Percentiles rank a stretch among this genome's conserved stretches.
These are phyloP conservation scores for Podosphaera aphanis DNA, from an alignment of 2,329 filamentous ascomycete genomes.

Conservation along the genomic window DNA sequence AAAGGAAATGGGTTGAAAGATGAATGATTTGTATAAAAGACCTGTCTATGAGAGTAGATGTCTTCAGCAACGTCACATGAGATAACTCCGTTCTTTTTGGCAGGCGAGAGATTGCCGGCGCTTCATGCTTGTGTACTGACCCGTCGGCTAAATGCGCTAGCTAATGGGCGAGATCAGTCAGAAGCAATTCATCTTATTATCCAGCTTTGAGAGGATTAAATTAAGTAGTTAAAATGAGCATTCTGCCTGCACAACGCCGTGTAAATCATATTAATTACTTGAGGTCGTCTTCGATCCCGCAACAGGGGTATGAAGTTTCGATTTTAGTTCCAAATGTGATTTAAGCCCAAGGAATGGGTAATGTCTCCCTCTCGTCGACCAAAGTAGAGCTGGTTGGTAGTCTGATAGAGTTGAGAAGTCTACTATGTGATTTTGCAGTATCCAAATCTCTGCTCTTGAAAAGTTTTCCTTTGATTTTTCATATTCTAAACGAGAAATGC, in stretches of 20 bases:
- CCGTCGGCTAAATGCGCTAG: constrained; percentile 1
- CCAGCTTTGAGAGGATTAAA: background rate
- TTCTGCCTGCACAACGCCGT: background rate
- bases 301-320: background rate
- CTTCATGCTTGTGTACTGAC: background rate
- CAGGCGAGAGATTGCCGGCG: background rate
- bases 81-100: background rate
- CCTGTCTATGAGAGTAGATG: background rate
- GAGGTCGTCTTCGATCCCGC: background rate
- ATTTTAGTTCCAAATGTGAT: no score
- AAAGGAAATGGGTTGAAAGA: constrained; percentile 4
- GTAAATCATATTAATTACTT: background rate
- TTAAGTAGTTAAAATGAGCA: background rate
- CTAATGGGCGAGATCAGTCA: background rate
- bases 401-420: no score
- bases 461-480: no score
- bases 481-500: no score
- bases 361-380: no score
- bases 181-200: background rate
- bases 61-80: background rate
- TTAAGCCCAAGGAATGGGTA: no score
- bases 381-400: no score
- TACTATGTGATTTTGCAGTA: no score
- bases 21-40: constrained; percentile 2
- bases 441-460: no score